Percentiles rank a stretch among this genome's conserved stretches.
phyloP scores from a whole-genome alignment of 2,329 filamentous ascomycete species.

The Colletotrichum lupini region DNA sequence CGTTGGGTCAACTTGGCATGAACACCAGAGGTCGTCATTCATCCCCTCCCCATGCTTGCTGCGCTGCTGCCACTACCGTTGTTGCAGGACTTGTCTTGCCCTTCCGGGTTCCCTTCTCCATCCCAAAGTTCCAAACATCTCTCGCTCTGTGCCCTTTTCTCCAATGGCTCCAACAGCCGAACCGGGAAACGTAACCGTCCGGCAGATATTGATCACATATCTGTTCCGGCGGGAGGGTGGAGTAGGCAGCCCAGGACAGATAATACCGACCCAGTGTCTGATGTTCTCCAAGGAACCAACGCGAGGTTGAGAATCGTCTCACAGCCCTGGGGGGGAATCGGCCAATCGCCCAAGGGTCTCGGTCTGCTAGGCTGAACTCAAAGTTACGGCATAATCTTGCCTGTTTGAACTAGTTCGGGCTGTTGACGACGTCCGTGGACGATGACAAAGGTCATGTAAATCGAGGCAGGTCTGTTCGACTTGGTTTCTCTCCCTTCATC shows the following conservation, averaged over 20 bases:
- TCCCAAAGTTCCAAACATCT: not conserved
- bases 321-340: not conserved
- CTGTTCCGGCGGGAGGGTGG: not conserved
- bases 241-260: not conserved
- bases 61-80: not conserved
- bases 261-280: not conserved
- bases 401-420: not conserved
- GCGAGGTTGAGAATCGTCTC: not conserved
- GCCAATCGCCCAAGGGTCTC: not conserved
- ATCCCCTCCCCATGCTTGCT: not conserved
- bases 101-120: not conserved
- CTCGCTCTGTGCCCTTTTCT: not conserved
- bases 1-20: not conserved
- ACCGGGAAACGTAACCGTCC: too few species aligned
- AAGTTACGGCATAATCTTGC: not conserved
- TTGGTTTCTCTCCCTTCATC: not conserved
- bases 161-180: not conserved
- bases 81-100: not conserved
- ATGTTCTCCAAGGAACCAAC: not conserved
- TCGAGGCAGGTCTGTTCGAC: not conserved
- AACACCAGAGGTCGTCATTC: not conserved
- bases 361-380: conserved; percentile 23
- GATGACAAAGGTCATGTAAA: not conserved
- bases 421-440: not conserved
- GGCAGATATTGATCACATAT: not conserved